Evolutionary conservation across 768 basidiomycete species (phyloP).

Genomic region (Calocera viscosa): DNA sequence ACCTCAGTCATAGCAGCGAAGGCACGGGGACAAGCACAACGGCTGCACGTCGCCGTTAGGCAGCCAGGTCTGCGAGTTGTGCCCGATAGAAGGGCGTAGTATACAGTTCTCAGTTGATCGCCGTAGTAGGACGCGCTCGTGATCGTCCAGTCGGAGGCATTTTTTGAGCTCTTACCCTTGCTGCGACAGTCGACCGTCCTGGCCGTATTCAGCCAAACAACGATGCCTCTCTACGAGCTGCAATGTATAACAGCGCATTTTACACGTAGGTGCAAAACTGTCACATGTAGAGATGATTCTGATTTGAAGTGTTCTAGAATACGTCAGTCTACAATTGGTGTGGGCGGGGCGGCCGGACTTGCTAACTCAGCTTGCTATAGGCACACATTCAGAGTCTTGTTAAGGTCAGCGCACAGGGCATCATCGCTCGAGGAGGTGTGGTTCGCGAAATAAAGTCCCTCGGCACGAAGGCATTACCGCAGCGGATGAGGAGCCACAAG

Average conservation of each 20-base stretch:
- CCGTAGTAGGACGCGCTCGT: background rate
- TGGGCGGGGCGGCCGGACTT: background rate
- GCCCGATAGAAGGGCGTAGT: no score
- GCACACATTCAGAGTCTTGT: slow-evolving; percentile 64
- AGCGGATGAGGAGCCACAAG: slow-evolving; percentile 43
- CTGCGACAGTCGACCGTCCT: background rate
- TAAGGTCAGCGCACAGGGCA: slow-evolving; percentile 51
- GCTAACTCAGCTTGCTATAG: slow-evolving; percentile 30
- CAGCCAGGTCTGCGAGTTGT: no score
- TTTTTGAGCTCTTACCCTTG: background rate
- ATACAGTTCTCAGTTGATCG: no score
- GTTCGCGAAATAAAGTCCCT: slow-evolving; percentile 66
- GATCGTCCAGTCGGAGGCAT: background rate
- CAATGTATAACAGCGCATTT: slow-evolving; percentile 71
- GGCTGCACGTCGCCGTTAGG: no score
- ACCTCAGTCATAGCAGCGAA: background rate
- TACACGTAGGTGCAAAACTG: slow-evolving; percentile 40
- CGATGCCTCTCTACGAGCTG: slow-evolving; percentile 83
- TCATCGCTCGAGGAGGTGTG: slow-evolving; percentile 65
- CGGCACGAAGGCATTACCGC: slow-evolving; percentile 62
- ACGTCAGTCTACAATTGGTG: background rate
- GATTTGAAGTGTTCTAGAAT: slow-evolving; percentile 15
- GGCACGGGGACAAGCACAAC: background rate
- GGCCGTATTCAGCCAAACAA: background rate
- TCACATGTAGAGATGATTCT: slow-evolving; percentile 26